phyloP scores from a whole-genome alignment of 2,329 filamentous ascomycete genomes.

The Cryphonectria carpinicola region DNA sequence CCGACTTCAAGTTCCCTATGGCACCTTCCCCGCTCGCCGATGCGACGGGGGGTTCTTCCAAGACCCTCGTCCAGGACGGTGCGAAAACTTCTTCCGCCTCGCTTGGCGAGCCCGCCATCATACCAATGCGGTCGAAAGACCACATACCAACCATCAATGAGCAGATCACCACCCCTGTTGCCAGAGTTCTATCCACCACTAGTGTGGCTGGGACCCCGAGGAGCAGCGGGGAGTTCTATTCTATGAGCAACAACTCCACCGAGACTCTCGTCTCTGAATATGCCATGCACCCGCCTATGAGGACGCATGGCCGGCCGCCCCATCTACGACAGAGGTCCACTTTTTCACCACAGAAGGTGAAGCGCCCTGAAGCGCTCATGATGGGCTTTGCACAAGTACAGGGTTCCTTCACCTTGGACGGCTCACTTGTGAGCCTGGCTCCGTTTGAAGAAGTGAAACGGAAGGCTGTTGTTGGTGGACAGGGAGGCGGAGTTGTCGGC shows the following conservation, averaged over 20 bases:
- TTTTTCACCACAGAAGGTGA: conserved; percentile 48
- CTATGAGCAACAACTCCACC: conserved; percentile 90
- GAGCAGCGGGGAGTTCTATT: conserved; percentile 94
- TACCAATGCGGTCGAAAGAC: conserved; percentile 49
- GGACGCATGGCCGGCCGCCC: conserved; percentile 44
- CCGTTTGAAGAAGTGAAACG: conserved; percentile 96
- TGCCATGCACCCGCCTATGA: conserved; percentile 55
- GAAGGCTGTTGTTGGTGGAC: conserved; percentile 86
- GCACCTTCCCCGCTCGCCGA: conserved; percentile 47
- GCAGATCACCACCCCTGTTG: conserved; percentile 60
- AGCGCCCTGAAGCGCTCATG: conserved; percentile 79
- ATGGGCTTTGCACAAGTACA: conserved; percentile 97
- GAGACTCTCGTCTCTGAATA: conserved; percentile 94
- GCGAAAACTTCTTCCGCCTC: conserved; percentile 43
- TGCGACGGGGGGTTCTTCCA: conserved; percentile 35
- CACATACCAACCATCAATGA: conserved; percentile 58
- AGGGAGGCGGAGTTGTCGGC: conserved; percentile 84
- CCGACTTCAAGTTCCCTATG: conserved; percentile 63
- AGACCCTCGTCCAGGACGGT: conserved; percentile 43
- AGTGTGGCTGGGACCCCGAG: conserved; percentile 80
- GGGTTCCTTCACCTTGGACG: conserved; percentile 89
- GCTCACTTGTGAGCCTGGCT: conserved; percentile 84
- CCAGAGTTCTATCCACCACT: conserved; percentile 75
- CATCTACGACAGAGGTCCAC: conserved; percentile 54
- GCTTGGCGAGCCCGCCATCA: conserved; percentile 39